phyloP scores from a whole-genome alignment of 2,329 filamentous ascomycete genomes.

The Aspergillus piperis region DNA sequence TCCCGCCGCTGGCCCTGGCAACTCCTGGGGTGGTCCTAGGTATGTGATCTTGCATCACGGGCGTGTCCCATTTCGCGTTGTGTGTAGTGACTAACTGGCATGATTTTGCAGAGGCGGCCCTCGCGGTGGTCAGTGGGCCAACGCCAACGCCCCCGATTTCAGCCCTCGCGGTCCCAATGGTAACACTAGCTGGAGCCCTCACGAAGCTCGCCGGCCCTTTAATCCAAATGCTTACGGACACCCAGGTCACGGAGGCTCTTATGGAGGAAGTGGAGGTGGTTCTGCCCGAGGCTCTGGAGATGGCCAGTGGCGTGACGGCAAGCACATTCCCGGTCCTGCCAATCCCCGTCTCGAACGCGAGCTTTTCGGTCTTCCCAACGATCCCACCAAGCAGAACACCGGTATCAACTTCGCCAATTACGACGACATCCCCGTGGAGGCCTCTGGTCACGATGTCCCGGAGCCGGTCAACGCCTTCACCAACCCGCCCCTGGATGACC shows the following conservation, averaged over 20 bases:
- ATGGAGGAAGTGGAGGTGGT: conserved; percentile 44
- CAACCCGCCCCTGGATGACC: conserved; percentile 93
- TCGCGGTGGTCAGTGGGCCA: conserved; percentile 53
- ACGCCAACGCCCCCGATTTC: conserved; percentile 61
- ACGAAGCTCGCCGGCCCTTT: conserved; percentile 49
- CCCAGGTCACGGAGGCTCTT: conserved; percentile 47
- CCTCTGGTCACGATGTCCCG: conserved; percentile 88
- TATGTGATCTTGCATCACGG: conserved; percentile 25
- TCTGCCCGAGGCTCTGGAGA: conserved; percentile 82
- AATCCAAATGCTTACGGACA: conserved; percentile 64
- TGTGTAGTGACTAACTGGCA: conserved; percentile 5
- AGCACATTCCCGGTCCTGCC: conserved; percentile 85
- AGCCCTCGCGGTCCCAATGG: conserved; percentile 48
- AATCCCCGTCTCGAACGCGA: conserved; percentile 93
- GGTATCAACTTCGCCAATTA: conserved; percentile 99
- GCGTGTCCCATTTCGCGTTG: not conserved
- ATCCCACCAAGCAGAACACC: conserved; percentile 91
- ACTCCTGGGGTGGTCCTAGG: conserved; percentile 38
- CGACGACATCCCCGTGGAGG: conserved; percentile 98
- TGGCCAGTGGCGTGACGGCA: conserved; percentile 94
- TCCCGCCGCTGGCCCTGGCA: conserved; percentile 24
- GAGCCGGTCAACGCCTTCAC: conserved; percentile 88
- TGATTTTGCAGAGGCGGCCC: conserved; percentile 30
- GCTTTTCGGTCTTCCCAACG: conserved; percentile 87
- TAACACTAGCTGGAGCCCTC: conserved; percentile 41